A percentile compares a stretch with the other conserved stretches of the same genome.
phyloP scores from a whole-genome alignment of 495 filamentous ascomycete species.

The Penicillium silybi region DNA sequence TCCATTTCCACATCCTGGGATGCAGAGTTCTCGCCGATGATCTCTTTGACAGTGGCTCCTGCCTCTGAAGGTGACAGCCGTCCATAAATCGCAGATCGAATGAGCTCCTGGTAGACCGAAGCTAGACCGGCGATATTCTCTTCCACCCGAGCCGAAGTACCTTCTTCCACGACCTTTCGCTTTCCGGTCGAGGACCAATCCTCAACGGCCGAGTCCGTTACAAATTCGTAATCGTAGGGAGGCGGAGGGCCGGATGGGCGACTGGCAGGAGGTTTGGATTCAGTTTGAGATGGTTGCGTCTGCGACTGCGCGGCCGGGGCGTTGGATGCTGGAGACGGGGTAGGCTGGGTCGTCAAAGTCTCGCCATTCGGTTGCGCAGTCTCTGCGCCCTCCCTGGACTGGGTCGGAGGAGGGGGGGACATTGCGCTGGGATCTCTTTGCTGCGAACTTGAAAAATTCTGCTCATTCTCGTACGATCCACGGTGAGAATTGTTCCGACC shows the following conservation, averaged over 20 bases:
- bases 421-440: conserved; percentile 31
- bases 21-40: conserved; percentile 56
- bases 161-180: conserved; percentile 41
- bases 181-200: conserved; percentile 50
- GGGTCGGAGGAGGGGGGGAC: conserved; percentile 34
- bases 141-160: conserved; percentile 52
- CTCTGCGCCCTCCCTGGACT: conserved; percentile 25
- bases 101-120: conserved; percentile 79
- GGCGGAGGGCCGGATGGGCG: conserved; percentile 20
- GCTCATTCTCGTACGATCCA: conserved; percentile 23
- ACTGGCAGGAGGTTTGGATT: conserved; percentile 8
- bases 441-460: conserved; percentile 32
- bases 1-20: conserved; percentile 39
- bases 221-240: conserved; percentile 54
- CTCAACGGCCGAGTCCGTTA: conserved; percentile 46
- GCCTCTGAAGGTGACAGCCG: conserved; percentile 62
- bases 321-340: conserved; percentile 26
- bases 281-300: conserved; percentile 16
- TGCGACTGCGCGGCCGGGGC: conserved; percentile 24
- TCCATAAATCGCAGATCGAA: conserved; percentile 66
- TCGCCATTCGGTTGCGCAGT: conserved; percentile 24
- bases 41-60: conserved; percentile 69
- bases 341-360: conserved; percentile 11
- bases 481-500: conserved; percentile 34
- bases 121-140: conserved; percentile 63